Base-by-base conservation (phyloP, 2,329 filamentous ascomycete species). In the Basipetospora chlamydospora region DNA sequence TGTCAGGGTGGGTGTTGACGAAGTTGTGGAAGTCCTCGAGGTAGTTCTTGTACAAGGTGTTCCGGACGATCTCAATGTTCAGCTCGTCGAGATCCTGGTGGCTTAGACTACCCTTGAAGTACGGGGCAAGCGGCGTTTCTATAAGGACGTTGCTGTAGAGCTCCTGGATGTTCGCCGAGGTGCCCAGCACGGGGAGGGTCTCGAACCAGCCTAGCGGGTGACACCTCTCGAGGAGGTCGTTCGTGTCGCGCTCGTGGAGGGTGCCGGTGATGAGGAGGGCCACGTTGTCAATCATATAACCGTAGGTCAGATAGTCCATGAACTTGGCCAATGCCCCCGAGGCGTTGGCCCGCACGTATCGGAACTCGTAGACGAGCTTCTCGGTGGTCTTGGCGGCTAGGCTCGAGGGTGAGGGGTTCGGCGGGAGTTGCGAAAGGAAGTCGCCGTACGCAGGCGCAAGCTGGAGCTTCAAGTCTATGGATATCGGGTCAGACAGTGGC, bases 261-360 rank as follows among this genome's bases (percentile, higher is more conserved):
- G 90, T 98, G 43, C 90, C 90, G 16, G 90, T 98, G 59, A 98
- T 98, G 51, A 98, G 76, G 28, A 98, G 78, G 26, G 92, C 90
- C 37, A 98, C 86, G 51, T 98, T 98, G 63, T 98, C 90, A 60
- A 98, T 98, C 90, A 98, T 98, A 69, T 98, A 98, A 43, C 87
- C 88, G 57, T 98, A 98, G 2, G 90, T 98, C 42, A 98, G 67
- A 60, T 94, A 98, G 59, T 96, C 86, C 74, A 98, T 86, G 59
- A 98, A 98, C 55, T 84, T 86, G 43, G 87, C 80, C 26, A 95
- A 75, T 1, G 86, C 84, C 12, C 90, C 90, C 2, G 84, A 84
- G 20, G 88, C 83, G 54, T 98, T 94, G 43, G 87, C 86, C 48
- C 92, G 84, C 31, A 98, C 71, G 58, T 98, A 98, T 54, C 86